Evolutionary conservation across 345 rosid genomes (phyloP).

Genomic region (Arabidopsis suecica): DNA sequence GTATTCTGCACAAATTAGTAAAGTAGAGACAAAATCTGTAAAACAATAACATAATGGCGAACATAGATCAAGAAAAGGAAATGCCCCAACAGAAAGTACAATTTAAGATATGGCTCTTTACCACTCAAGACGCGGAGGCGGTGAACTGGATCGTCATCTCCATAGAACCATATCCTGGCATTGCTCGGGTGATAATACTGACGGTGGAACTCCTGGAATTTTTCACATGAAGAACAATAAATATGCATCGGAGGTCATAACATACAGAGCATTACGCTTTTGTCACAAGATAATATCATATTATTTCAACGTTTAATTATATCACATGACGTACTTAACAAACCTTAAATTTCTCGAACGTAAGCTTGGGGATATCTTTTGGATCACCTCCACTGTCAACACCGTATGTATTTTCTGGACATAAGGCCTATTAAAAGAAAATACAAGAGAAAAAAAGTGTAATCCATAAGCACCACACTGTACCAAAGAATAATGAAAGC

Average conservation of each 20-base stretch:
- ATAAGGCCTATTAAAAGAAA: conserved; percentile 63
- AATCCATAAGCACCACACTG: conserved; percentile 20
- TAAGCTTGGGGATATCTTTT: conserved; percentile 79
- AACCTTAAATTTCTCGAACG: conserved; percentile 85
- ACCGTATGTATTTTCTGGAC: conserved; percentile 89
- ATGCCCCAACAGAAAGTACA: not conserved
- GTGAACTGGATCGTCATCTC: conserved; percentile 83
- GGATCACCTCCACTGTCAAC: conserved; percentile 99
- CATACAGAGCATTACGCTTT: conserved; percentile 7
- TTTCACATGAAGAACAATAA: conserved; percentile 20
- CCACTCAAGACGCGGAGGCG: conserved; percentile 85
- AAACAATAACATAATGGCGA: not conserved
- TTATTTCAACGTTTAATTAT: not conserved
- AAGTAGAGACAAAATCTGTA: conserved; percentile 15
- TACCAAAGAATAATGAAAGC: not conserved
- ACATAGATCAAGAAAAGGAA: not conserved
- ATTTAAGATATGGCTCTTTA: conserved; percentile 42
- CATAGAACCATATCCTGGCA: conserved; percentile 96
- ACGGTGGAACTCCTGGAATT: conserved; percentile 78
- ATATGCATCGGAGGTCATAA: conserved; percentile 2
- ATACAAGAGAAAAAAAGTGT: not conserved
- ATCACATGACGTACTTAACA: conserved; percentile 15
- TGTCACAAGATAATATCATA: not conserved
- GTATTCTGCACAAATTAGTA: conserved; percentile 61
- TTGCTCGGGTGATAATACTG: conserved; percentile 95